Percentiles rank a stretch among this genome's conserved stretches.
Conservation (phyloP, 2,329 filamentous ascomycete species). For the Passalora sequoiae region DNA sequence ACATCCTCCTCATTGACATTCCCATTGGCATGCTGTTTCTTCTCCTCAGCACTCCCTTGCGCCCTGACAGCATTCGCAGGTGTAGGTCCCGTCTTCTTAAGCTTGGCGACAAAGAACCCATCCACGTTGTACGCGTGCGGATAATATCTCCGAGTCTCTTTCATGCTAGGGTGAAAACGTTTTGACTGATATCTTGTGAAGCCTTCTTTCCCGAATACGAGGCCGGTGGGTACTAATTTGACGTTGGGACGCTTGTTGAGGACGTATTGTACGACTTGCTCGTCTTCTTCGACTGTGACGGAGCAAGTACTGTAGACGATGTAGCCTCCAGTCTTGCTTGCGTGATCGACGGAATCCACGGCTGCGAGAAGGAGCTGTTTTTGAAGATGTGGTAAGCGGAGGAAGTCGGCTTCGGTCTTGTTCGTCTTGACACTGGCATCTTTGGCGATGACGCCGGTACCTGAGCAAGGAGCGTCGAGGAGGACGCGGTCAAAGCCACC, state of each 20-base stretch:
- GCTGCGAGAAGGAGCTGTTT: constrained; percentile 89
- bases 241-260: constrained; percentile 89
- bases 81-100: constrained; percentile 84
- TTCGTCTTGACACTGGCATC: constrained; percentile 97
- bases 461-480: constrained; percentile 91
- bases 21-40: constrained; percentile 27
- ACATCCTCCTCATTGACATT: constrained; percentile 40
- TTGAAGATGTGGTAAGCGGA: constrained; percentile 86
- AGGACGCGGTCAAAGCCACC: constrained; percentile 93
- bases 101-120: constrained; percentile 96
- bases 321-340: constrained; percentile 87
- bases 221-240: constrained; percentile 82
- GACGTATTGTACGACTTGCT: constrained; percentile 89
- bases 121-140: constrained; percentile 92
- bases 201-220: constrained; percentile 86
- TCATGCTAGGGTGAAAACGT: constrained; percentile 79
- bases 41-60: constrained; percentile 32
- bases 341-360: constrained; percentile 90
- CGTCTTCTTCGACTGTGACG: constrained; percentile 90
- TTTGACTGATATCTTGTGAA: constrained; percentile 90
- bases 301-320: constrained; percentile 96
- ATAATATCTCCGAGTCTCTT: constrained; percentile 78
- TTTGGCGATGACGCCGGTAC: constrained; percentile 96
- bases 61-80: constrained; percentile 53
- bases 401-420: constrained; percentile 93